A percentile compares a stretch with the other conserved stretches of the same genome.
These are phyloP conservation scores for Paecilomyces variotii DNA, from an alignment of 2,329 filamentous ascomycete genomes.

Conservation along the genomic window DNA sequence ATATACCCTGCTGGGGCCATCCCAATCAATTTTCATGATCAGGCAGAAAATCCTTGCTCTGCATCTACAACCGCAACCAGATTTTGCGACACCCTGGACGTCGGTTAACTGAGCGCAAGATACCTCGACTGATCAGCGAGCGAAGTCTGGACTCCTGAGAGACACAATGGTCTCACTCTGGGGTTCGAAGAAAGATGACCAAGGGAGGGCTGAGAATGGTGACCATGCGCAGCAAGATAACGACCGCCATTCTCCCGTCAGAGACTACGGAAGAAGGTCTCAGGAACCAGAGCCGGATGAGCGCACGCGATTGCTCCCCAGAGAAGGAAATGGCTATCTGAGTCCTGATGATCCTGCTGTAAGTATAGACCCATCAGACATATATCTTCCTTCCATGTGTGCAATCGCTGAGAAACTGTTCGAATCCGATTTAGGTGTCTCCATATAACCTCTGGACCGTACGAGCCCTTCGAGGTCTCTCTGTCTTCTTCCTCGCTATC, in stretches of 20 bases:
- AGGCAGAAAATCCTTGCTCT: not conserved
- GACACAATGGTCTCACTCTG: constrained; percentile 46
- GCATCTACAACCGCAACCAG: not conserved
- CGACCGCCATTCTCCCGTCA: constrained; percentile 20
- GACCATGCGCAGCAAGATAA: constrained; percentile 18
- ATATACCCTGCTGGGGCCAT: not conserved
- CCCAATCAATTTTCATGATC: not conserved
- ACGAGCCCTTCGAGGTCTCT: constrained; percentile 68
- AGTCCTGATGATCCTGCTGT: constrained; percentile 77
- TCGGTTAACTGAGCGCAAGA: not conserved
- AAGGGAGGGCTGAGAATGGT: constrained; percentile 16
- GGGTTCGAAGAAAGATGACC: constrained; percentile 44
- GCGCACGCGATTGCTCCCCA: constrained; percentile 60
- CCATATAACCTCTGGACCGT: constrained; percentile 95
- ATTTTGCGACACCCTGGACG: not conserved
- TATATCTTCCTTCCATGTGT: not conserved
- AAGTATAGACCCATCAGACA: constrained; percentile 3
- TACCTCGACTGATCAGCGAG: not conserved
- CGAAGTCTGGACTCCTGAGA: not conserved
- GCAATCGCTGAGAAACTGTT: constrained; percentile 1
- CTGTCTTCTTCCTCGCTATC: constrained; percentile 64
- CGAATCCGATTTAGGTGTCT: constrained; percentile 45
- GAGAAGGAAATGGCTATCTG: constrained; percentile 55
- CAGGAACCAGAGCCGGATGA: constrained; percentile 45
- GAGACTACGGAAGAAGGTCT: not conserved